Base-by-base conservation (phyloP, 371 early-diverging fungal species). In the Parasitella parasitica region DNA sequence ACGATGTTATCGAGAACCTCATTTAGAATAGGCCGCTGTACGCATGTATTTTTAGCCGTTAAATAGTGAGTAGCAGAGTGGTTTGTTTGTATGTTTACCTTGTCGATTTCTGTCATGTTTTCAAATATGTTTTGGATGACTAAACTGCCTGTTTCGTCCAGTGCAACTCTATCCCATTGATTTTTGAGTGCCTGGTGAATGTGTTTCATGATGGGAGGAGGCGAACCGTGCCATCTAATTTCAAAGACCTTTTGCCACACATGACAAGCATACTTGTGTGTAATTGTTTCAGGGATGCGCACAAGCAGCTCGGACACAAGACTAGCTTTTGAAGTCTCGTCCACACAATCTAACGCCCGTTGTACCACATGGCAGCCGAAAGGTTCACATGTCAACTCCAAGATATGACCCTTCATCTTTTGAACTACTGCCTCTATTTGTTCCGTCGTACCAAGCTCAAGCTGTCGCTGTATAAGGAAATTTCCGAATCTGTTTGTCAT, bases 1-100 rank as follows among this genome's bases (percentile, higher is more conserved):
- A 89, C 81, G n/a, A 94, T 91, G 71, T 91, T 95, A 18, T 89
- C 83, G 72, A 96, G 94, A 34, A 98, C 82, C 76, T 98, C 98
- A 24, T 93, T 94, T 50, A 97, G 80, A 27, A 97, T 73, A 6
- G 94, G 93, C 55, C 86, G 79, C 73, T 73, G n/a, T n/a, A n/a
- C n/a, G n/a, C n/a, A 58, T 27, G 54, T 52, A 6, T 32, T 2
- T 18, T 1, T 12, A 16, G 4, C n/a, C 15, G 38, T 15, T 15
- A 38, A 38, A 16, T 16, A 38, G 16, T 15, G 4, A 18, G 16
- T 41, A 18, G 9, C 16, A 20, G 1, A 32, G 32, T 3, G 1
- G 32, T 20, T 3, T 41, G 0, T 18, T 18, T 6, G 6, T 13
- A 15, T 22, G 13, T 4, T 34, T 71, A 77, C 79, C 79, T 87